Evolutionary conservation across 176 grass and related monocot species (phyloP), one percentile per base, ranked within the genome.

Genomic region (Eragrostis curvula): DNA sequence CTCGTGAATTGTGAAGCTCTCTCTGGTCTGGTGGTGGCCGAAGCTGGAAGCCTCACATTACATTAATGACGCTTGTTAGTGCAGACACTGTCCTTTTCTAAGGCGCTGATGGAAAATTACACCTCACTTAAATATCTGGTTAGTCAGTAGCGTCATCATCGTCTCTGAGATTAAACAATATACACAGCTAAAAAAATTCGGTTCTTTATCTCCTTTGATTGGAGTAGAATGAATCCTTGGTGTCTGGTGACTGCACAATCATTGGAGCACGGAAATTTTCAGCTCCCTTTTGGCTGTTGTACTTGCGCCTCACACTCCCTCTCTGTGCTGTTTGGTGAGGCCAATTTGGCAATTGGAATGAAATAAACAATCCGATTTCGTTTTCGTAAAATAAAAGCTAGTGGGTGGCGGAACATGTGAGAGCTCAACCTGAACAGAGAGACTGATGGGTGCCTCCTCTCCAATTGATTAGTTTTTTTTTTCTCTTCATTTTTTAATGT

Each of bases 251-350:
- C 57, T 36, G 52, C 18, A 21, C 87, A 89, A 89, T 89, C 83
- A 85, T 89, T 85, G 87, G 83, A 17, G 82, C 77, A 64, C 71
- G 57, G 87, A 85, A 81, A 77, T 81, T 30, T 77, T 71, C 87
- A 7, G 58, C 44, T 5, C 48, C 48, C 78, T 80, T 80, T 46
- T 84, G 81, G 50, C 86, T 23, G 49, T 69, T 65, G 78, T 69
- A 68, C 78, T 56, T 80, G 64, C 3, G 48, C 29, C 27, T 13
- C 64, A 68, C 77, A 53, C 77, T 79, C 77, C 32, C 32, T 43
- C 55, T 12, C 13, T 63, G 3, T 20, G 3, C 39, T 40, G 82
- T 77, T 82, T 72, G 72, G 48, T 78, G 70, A n/a, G 45, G 13
- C 40, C 83, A 82, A 79, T 73, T 78, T 83, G 79, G 27, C 78